Conservation (phyloP, 352 stramenopile species). For the Phytopythium oedochilum region DNA sequence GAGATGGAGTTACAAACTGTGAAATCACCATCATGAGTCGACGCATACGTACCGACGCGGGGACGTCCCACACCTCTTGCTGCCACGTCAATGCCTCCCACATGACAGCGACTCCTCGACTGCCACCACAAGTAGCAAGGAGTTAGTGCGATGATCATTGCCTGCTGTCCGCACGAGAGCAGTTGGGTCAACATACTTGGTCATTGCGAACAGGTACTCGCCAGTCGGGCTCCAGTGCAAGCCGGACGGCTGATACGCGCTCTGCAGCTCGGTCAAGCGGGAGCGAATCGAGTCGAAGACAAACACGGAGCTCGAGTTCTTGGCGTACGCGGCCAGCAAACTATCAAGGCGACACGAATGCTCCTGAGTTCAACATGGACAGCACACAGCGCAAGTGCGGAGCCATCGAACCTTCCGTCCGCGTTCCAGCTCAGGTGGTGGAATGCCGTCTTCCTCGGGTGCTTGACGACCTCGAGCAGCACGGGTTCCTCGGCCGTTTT, state of each 20-base stretch:
- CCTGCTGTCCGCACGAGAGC: neutral
- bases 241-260: constrained; percentile 33
- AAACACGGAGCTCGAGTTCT: constrained; percentile 39
- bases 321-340: constrained; percentile 50
- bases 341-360: constrained; percentile 8
- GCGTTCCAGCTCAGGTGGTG: constrained; percentile 63
- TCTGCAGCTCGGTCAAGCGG: constrained; percentile 57
- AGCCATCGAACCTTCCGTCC: constrained; percentile 33
- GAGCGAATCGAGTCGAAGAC: constrained; percentile 60
- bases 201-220: constrained; percentile 76
- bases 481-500: constrained; percentile 38
- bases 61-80: constrained; percentile 72
- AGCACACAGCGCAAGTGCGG: neutral
- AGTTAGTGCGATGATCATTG: neutral
- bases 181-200: constrained; percentile 37
- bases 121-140: constrained; percentile 5
- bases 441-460: constrained; percentile 45
- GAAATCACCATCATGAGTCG: neutral
- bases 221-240: constrained; percentile 80
- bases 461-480: constrained; percentile 53
- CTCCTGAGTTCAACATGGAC: neutral
- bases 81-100: constrained; percentile 82
- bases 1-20: neutral
- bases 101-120: constrained; percentile 56
- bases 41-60: constrained; percentile 44